These are phyloP conservation scores for Suillus discolor DNA, from an alignment of 768 basidiomycete species.

Conservation along the genomic window DNA sequence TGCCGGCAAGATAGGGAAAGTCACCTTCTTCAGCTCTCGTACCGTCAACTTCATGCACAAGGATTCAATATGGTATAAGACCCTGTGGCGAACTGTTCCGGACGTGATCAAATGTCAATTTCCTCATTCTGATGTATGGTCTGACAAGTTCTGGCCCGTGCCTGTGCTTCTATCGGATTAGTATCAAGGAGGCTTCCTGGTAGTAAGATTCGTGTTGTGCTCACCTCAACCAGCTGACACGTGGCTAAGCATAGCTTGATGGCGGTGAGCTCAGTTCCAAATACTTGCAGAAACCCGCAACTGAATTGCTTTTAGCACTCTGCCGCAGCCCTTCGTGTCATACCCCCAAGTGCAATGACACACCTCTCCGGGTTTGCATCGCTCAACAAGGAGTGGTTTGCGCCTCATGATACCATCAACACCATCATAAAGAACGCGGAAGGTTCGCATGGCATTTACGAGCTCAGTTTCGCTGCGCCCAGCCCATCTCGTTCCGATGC, in stretches of 20 bases:
- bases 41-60: constrained; percentile 56
- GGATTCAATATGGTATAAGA: constrained; percentile 76
- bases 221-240: constrained; percentile 5
- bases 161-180: constrained; percentile 23
- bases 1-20: constrained; percentile 69
- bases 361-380: constrained; percentile 65
- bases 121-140: constrained; percentile 3
- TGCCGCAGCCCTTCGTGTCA: constrained; percentile 61
- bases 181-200: constrained; percentile 84
- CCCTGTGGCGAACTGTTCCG: constrained; percentile 81
- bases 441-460: constrained; percentile 59
- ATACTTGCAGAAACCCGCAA: neutral
- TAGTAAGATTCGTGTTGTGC: constrained; percentile 44
- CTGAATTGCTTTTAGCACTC: constrained; percentile 53
- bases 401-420: constrained; percentile 80
- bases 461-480: constrained; percentile 67
- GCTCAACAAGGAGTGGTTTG: constrained; percentile 69
- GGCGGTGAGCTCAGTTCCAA: constrained; percentile 66
- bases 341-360: constrained; percentile 54
- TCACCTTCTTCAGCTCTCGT: constrained; percentile 65
- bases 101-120: constrained; percentile 51
- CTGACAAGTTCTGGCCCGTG: constrained; percentile 3
- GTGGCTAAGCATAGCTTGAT: constrained; percentile 55
- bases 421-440: constrained; percentile 48
- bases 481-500: constrained; percentile 37